phyloP scores from a whole-genome alignment of 1,139 yeast species.

The Hyphopichia burtonii region DNA sequence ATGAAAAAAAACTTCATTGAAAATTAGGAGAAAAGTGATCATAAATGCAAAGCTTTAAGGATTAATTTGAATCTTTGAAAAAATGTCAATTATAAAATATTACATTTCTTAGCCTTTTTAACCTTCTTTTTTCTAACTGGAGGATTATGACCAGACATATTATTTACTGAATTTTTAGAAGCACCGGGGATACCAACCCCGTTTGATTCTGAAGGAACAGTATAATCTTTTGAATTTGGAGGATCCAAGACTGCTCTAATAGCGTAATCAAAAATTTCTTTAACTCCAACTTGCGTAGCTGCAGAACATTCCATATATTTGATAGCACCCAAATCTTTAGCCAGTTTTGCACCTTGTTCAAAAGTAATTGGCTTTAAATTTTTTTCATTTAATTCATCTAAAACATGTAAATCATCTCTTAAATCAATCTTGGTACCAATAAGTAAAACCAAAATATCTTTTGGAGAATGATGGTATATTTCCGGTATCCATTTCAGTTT shows the following conservation, averaged over 20 bases:
- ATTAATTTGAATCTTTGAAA: not conserved
- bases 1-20: not conserved
- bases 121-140: conserved; percentile 28
- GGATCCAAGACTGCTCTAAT: conserved; percentile 69
- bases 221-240: conserved; percentile 26
- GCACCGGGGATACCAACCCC: conserved; percentile 4
- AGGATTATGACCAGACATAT: conserved; percentile 6
- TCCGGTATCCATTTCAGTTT: conserved; percentile 83
- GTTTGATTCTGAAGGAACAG: conserved; percentile 3
- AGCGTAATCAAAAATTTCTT: conserved; percentile 79
- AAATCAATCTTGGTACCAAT: conserved; percentile 88
- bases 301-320: conserved; percentile 89
- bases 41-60: too few relatives aligned
- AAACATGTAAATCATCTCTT: conserved; percentile 74
- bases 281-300: conserved; percentile 84
- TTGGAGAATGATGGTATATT: conserved; percentile 79
- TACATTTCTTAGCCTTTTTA: conserved; percentile 48
- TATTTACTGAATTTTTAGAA: conserved; percentile 8
- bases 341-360: conserved; percentile 65
- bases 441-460: conserved; percentile 68
- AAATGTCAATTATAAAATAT: conserved; percentile 35
- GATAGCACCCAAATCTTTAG: conserved; percentile 71
- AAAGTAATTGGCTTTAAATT: conserved; percentile 61
- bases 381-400: conserved; percentile 67
- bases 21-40: too few relatives aligned